These are phyloP conservation scores for Phyllosticta ampelicida DNA, from an alignment of 2,329 filamentous ascomycete species.

Conservation along the genomic window DNA sequence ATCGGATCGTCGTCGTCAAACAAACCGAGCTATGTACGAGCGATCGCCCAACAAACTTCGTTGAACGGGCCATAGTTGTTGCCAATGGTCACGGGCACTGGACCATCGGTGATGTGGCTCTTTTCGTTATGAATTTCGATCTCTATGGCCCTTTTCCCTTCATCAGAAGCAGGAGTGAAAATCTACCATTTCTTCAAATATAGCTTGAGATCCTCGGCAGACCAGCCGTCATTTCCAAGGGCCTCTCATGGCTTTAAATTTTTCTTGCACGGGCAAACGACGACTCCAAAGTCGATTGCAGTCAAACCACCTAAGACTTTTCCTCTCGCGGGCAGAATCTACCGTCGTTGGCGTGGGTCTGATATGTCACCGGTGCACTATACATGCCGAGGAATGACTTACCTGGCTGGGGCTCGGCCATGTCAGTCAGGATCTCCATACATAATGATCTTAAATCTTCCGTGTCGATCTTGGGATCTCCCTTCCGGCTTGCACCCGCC, in stretches of 20 bases:
- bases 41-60: constrained; percentile 14
- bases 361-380: background rate
- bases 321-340: constrained; percentile 2
- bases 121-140: constrained; percentile 13
- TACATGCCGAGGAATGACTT: background rate
- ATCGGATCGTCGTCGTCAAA: constrained; percentile 10
- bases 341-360: constrained; percentile 5
- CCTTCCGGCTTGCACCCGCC: constrained; percentile 17
- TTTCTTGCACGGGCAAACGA: background rate
- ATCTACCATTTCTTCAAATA: constrained; percentile 1
- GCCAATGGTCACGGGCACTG: constrained; percentile 1
- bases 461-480: constrained; percentile 20
- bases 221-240: constrained; percentile 23
- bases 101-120: constrained; percentile 8
- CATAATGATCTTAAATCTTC: constrained; percentile 16
- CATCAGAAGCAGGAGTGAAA: background rate
- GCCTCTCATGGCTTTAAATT: constrained; percentile 6
- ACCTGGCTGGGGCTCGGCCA: constrained; percentile 24
- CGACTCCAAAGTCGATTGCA: constrained; percentile 21
- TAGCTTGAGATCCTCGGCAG: constrained; percentile 4
- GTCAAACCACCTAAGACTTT: constrained; percentile 15
- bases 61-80: constrained; percentile 12
- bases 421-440: constrained; percentile 21
- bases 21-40: constrained; percentile 10
- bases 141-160: constrained; percentile 15